Evolutionary conservation across 1,139 yeast species (phyloP).

Genomic region (Scheffersomyces insectosa): DNA sequence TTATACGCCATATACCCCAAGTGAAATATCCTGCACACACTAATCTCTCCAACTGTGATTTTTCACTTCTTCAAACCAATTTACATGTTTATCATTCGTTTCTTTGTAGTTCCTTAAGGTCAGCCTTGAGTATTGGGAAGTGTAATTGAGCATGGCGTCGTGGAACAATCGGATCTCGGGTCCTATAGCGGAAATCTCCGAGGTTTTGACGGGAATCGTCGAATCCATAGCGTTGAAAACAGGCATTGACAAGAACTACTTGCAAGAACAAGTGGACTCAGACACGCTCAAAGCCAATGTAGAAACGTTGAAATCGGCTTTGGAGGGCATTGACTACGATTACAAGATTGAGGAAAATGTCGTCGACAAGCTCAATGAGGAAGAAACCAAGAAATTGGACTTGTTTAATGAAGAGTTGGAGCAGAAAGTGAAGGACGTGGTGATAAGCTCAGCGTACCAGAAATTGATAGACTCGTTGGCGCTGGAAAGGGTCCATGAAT

Average conservation of each 20-base stretch:
- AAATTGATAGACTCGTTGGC: constrained; percentile 9
- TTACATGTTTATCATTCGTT: no score
- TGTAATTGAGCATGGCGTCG: neutral
- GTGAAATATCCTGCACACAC: no score
- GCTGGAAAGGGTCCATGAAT: constrained; percentile 4
- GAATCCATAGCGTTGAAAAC: neutral
- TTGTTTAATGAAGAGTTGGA: constrained; percentile 20
- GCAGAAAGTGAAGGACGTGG: constrained; percentile 16
- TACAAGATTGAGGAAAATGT: constrained; percentile 6
- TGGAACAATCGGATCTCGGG: neutral
- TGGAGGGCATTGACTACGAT: constrained; percentile 2
- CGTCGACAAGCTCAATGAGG: constrained; percentile 5
- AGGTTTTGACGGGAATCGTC: neutral
- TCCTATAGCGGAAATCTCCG: neutral
- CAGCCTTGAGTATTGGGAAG: no score
- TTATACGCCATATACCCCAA: no score
- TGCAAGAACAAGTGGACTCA: neutral
- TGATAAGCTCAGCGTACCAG: constrained; percentile 22
- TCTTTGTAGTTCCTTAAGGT: no score
- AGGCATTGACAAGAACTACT: neutral
- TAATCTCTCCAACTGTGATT: no score
- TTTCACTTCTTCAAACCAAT: no score
- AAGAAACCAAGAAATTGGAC: constrained; percentile 10
- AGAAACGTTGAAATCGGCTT: neutral
- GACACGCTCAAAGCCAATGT: no score